phyloP scores from a whole-genome alignment of 148 eudicot genomes.

The Cornus kousa region DNA sequence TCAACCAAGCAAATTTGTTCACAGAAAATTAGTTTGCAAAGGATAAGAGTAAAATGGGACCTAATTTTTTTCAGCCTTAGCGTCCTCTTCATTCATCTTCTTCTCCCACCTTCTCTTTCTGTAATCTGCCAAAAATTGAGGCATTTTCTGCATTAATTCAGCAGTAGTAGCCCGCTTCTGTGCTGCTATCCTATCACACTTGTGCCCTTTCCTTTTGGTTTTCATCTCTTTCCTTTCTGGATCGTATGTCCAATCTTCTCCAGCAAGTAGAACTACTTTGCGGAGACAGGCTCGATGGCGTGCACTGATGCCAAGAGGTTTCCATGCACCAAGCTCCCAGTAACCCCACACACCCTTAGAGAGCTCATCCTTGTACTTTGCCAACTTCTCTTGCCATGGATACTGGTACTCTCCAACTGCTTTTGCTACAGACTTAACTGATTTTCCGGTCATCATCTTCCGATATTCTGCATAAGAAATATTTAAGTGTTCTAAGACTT shows the following conservation, averaged over 20 bases:
- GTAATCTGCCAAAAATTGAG: constrained; percentile 75
- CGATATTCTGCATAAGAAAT: neutral
- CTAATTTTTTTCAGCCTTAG: constrained; percentile 41
- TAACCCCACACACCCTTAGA: constrained; percentile 91
- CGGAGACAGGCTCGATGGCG: constrained; percentile 68
- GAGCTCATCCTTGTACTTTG: constrained; percentile 71
- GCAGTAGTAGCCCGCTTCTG: constrained; percentile 78
- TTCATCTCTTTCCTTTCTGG: constrained; percentile 82
- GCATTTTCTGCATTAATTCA: constrained; percentile 81
- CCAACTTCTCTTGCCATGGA: constrained; percentile 83
- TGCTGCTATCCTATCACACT: constrained; percentile 69
- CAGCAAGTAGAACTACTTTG: constrained; percentile 66
- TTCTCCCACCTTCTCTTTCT: constrained; percentile 86
- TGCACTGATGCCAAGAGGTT: constrained; percentile 67
- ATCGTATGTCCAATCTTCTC: constrained; percentile 81
- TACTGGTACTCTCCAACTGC: constrained; percentile 70
- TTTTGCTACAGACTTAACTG: constrained; percentile 59
- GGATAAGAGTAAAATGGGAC: neutral
- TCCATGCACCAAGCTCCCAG: constrained; percentile 97
- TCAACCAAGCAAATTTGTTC: neutral
- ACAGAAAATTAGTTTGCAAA: neutral
- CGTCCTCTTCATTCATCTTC: constrained; percentile 84
- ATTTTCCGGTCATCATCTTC: constrained; percentile 69
- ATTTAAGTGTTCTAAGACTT: neutral
- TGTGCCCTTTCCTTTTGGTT: constrained; percentile 81